Base-by-base conservation (phyloP, 23 red algal species). In the Gracilaria domingensis region DNA sequence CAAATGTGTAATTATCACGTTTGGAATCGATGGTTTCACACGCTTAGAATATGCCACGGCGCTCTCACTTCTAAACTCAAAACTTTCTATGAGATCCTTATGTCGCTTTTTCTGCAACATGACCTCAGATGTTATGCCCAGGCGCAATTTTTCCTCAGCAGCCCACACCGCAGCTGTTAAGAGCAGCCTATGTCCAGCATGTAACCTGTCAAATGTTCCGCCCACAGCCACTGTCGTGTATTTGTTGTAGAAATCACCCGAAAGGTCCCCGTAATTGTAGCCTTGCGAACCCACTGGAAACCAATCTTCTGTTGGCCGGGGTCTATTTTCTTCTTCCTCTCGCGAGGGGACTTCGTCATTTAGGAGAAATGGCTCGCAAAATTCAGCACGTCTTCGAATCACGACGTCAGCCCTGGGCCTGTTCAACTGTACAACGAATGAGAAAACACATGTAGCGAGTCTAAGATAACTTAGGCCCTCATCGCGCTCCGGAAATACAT, bases 131-230 rank as follows among this genome's bases (percentile, higher is more conserved):
- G 93, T 92, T 20, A 99, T 72, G 25, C 97, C 97, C 69, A 99
- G 75, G 14, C 84, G 70, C 17, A 99, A 79, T 23, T 56, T 89
- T 23, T 21, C 12, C 13, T 79, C 24, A 12, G 77, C 83, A 61
- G 77, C 79, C 71, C 83, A 95, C 21, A 90, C 80, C 8, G 94
- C 92, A 58, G 82, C 94, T 37, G 94, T 90, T 50, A 99, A 93
- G 28, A 99, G 95, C 38, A 99, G 87, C 16, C 97, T 83, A 72
- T 99, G 97, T 23, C 97, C 97, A 0, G 97, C 97, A 71, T 99
- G 97, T 33, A 99, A 47, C 62, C 80, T 85, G 84, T 99, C 97
- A 88, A 99, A 99, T 34, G 97, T 99, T 26, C 97, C 97, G 25
- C 97, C 97, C 8, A 99, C 97, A 42, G 91, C 94, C 11, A 99